phyloP scores from a whole-genome alignment of 1,139 yeast species.

The Groenewaldozyma auringiensis region DNA sequence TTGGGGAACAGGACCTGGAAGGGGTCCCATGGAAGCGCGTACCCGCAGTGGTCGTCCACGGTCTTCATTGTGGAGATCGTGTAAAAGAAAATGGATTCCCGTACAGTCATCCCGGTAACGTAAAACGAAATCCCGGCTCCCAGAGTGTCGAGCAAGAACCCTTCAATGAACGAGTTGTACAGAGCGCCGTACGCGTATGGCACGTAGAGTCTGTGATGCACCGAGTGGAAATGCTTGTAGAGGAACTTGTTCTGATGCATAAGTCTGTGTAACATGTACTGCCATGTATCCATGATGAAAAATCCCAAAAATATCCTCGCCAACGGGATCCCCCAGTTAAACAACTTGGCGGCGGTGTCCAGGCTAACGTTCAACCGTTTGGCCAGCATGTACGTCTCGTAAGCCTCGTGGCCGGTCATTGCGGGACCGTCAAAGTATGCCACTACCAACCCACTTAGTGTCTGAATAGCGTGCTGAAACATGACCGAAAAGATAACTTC shows the following conservation, averaged over 20 bases:
- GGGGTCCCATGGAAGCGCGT: slow-evolving; percentile 81
- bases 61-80: slow-evolving; percentile 91
- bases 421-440: slow-evolving; percentile 54
- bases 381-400: slow-evolving; percentile 59
- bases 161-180: slow-evolving; percentile 90
- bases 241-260: slow-evolving; percentile 79
- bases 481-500: slow-evolving; percentile 78
- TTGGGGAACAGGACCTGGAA: slow-evolving; percentile 88
- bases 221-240: slow-evolving; percentile 79
- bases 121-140: slow-evolving; percentile 84
- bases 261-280: slow-evolving; percentile 70
- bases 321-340: slow-evolving; percentile 37
- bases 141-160: slow-evolving; percentile 79
- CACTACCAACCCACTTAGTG: slow-evolving; percentile 54
- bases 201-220: slow-evolving; percentile 88
- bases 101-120: slow-evolving; percentile 54
- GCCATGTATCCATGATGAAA: slow-evolving; percentile 86
- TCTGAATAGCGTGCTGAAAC: slow-evolving; percentile 76
- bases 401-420: slow-evolving; percentile 65
- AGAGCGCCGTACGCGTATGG: slow-evolving; percentile 97
- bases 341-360: slow-evolving; percentile 14
- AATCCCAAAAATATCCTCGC: slow-evolving; percentile 56
- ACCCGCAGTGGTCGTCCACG: slow-evolving; percentile 97
- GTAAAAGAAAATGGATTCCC: slow-evolving; percentile 68
- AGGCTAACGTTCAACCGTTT: slow-evolving; percentile 26